These are phyloP conservation scores for Danielia reshetovae DNA, from an alignment of 805 yeast species.

Conservation along the genomic window DNA sequence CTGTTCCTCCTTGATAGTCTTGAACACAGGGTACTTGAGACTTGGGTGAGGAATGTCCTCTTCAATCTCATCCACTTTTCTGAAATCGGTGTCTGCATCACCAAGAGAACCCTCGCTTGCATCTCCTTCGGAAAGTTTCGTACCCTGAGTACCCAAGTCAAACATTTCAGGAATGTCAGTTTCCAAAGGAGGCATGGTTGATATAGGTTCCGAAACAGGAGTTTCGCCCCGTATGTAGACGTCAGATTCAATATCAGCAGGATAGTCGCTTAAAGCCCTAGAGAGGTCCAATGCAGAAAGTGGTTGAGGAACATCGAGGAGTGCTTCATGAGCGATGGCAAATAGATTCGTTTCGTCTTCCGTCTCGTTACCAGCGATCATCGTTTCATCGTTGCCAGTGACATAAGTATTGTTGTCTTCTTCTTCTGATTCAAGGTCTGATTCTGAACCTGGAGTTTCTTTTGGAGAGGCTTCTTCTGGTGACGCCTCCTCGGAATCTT, in stretches of 20 bases:
- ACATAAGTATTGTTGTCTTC: background rate
- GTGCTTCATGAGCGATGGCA: slow-evolving; percentile 4
- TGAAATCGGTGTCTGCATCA: slow-evolving; percentile 4
- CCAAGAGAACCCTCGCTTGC: slow-evolving; percentile 3
- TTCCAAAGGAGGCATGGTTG: background rate
- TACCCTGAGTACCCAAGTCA: background rate
- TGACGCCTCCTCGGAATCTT: background rate
- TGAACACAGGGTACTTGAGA: slow-evolving; percentile 7
- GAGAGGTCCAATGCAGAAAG: no score
- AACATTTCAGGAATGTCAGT: background rate
- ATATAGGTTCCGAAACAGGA: background rate
- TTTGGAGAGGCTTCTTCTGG: background rate
- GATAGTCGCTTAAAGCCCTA: slow-evolving; percentile 1
- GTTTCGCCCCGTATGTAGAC: background rate
- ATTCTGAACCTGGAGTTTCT: background rate
- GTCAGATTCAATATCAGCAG: slow-evolving; percentile 4
- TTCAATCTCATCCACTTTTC: background rate
- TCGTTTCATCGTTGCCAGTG: background rate
- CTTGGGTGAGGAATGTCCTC: slow-evolving; percentile 1
- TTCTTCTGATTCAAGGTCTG: background rate
- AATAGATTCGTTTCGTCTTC: slow-evolving; percentile 2
- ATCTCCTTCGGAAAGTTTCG: background rate
- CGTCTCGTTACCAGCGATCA: slow-evolving; percentile 1
- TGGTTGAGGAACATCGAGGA: no score
- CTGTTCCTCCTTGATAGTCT: slow-evolving; percentile 8